A percentile compares a stretch with the other conserved stretches of the same genome.
Conservation (phyloP, 2,329 filamentous ascomycete species). For the Ceratocystis colombiana region DNA sequence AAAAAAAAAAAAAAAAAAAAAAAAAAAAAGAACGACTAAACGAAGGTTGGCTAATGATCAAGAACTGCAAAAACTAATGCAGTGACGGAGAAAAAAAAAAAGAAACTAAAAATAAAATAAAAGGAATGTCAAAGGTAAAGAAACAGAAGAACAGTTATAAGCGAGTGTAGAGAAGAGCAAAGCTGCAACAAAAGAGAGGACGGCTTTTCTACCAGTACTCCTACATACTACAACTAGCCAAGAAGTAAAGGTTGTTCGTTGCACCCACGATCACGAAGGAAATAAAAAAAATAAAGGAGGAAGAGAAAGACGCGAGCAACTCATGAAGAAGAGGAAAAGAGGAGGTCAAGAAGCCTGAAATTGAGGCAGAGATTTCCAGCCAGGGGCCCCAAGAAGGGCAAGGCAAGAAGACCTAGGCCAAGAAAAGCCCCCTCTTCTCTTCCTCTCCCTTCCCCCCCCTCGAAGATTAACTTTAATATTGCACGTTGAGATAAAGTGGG, state of each 20-base stretch:
- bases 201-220: not conserved
- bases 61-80: not conserved
- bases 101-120: constrained; percentile 10
- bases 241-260: not conserved
- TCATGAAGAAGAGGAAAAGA: not conserved
- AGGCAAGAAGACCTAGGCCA: not conserved
- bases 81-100: constrained; percentile 1
- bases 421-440: not conserved
- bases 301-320: not conserved
- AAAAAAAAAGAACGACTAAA: not conserved
- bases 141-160: constrained; percentile 5
- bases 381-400: constrained; percentile 6
- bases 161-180: constrained; percentile 7
- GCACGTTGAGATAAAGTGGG: constrained; percentile 3
- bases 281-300: not conserved
- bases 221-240: not conserved
- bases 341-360: constrained; percentile 2
- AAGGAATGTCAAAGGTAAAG: constrained; percentile 7
- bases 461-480: constrained; percentile 10
- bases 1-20: too few relatives aligned
- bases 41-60: not conserved
- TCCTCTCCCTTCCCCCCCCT: not conserved
- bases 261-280: constrained; percentile 1
- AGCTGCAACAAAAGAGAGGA: not conserved
- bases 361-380: constrained; percentile 7